phyloP scores from a whole-genome alignment of 805 yeast species.

The Starmera pachycereana region DNA sequence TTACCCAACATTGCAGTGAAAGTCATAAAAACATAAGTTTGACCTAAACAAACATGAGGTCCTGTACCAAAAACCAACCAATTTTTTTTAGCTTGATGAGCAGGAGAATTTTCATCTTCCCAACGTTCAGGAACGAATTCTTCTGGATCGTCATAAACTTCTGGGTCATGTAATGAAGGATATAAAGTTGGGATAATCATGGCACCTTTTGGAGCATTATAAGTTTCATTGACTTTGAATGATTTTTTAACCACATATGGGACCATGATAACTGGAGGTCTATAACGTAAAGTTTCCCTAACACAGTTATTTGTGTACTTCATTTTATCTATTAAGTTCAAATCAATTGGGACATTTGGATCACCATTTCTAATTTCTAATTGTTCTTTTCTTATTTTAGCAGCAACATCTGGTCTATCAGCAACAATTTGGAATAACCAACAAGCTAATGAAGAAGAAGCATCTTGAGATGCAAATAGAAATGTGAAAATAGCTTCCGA shows the following conservation, averaged over 20 bases:
- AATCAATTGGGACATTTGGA: conserved; percentile 45
- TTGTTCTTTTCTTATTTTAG: conserved; percentile 88
- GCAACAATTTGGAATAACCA: conserved; percentile 97
- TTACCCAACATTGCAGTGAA: conserved; percentile 89
- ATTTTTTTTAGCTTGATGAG: conserved; percentile 69
- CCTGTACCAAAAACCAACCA: conserved; percentile 98
- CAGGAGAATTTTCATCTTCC: conserved; percentile 60
- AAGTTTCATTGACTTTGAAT: conserved; percentile 73
- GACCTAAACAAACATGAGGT: conserved; percentile 93
- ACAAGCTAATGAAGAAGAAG: conserved; percentile 92
- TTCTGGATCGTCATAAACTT: conserved; percentile 91
- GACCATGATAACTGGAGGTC: conserved; percentile 98
- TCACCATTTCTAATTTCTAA: conserved; percentile 71
- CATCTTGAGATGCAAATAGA: conserved; percentile 96
- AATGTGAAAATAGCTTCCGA: conserved; percentile 96
- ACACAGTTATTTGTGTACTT: conserved; percentile 83
- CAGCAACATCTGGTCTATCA: conserved; percentile 86
- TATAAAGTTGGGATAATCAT: conserved; percentile 95
- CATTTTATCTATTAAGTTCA: conserved; percentile 80
- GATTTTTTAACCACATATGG: conserved; percentile 87
- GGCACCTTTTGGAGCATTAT: conserved; percentile 93
- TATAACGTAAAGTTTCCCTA: conserved; percentile 82
- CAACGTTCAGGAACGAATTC: conserved; percentile 94
- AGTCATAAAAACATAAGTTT: conserved; percentile 83
- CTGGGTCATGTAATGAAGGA: conserved; percentile 96